Conservation (phyloP, 2,329 filamentous ascomycete genomes). For the Seiridium unicorne region DNA sequence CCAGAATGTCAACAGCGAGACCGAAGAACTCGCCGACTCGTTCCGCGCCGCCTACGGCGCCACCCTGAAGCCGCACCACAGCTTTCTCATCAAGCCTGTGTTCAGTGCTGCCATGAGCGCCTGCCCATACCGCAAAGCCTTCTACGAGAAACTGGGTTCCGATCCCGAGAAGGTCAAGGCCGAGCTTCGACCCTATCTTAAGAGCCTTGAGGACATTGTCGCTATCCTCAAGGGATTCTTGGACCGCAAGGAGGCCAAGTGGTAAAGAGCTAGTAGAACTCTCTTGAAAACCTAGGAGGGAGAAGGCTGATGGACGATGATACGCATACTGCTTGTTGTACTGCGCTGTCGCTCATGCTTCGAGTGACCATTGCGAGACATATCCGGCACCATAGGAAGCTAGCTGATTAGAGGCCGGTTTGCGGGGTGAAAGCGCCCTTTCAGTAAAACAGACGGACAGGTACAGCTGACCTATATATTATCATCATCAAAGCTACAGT, state of each 20-base stretch:
- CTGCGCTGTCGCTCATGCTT: too few relatives aligned
- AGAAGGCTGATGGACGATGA: not conserved
- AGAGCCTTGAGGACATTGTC: constrained; percentile 75
- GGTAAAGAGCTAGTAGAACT: constrained; percentile 31
- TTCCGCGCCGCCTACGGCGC: constrained; percentile 83
- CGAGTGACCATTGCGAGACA: too few relatives aligned
- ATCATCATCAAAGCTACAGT: too few relatives aligned
- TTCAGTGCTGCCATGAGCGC: constrained; percentile 93
- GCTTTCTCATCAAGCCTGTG: constrained; percentile 84
- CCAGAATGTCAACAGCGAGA: constrained; percentile 67
- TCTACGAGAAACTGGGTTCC: constrained; percentile 82
- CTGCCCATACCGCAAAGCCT: constrained; percentile 89
- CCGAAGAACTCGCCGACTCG: constrained; percentile 77
- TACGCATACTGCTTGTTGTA: not conserved
- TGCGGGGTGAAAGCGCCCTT: too few relatives aligned
- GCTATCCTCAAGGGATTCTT: constrained; percentile 67
- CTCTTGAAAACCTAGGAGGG: too few relatives aligned
- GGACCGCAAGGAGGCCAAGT: constrained; percentile 56
- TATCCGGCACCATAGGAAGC: too few relatives aligned
- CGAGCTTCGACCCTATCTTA: constrained; percentile 70
- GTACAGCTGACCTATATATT: too few relatives aligned
- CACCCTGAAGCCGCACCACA: constrained; percentile 91
- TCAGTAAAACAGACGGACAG: too few relatives aligned
- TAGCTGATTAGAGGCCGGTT: too few relatives aligned
- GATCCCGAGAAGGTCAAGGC: constrained; percentile 60